Base-by-base conservation (phyloP, 1,284 basidiomycete species). In the Leccinum laetum region DNA sequence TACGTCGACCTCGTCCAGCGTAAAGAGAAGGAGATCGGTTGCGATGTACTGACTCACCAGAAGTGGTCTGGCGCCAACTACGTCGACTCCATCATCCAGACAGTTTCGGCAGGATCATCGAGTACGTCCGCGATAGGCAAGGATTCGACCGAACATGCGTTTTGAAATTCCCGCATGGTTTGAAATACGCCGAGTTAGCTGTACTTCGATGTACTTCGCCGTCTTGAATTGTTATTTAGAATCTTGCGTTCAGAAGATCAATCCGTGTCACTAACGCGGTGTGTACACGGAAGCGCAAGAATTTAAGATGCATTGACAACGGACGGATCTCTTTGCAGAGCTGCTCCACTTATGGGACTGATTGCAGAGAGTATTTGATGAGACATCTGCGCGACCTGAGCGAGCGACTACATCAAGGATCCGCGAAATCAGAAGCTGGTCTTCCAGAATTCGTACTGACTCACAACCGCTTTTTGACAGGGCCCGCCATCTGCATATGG, bases 41-140 rank as follows among this genome's bases (percentile, higher is more conserved):
- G 93, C 71, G 96, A 98, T 76, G 95, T 98, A 53, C 82, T 98
- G 63, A 95, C 92, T 2, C 93, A 95, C 78, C 93, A 95, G 79
- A 94, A 94, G 82, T 95, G 94, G 94, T 94, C 91, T 68, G 94
- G 94, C 41, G 93, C 94, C 16, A 92, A 91, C 72, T 95, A 95
- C 75, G 86, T 94, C 65, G 94, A 96, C 79, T 81, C 89, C 59
- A 91, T 93, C 67, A 77, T 94, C 62, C 85, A 86, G 57, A 90
- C 87, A 16, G 82, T 96, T 57, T 91, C 93, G 11, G 92, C 91
- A 13, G 93, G 93, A 61, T 92, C 92, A 18, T 92, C 92, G 55
- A 91, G 88, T 72, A 94, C 94, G 3, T 93, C 90, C 44, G 86
- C 91, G 16, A 80, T 89, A 68, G 94, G 94, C 55, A 87, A 88